phyloP scores from a whole-genome alignment of 331 rosid genomes.

The Ulmus americana region DNA sequence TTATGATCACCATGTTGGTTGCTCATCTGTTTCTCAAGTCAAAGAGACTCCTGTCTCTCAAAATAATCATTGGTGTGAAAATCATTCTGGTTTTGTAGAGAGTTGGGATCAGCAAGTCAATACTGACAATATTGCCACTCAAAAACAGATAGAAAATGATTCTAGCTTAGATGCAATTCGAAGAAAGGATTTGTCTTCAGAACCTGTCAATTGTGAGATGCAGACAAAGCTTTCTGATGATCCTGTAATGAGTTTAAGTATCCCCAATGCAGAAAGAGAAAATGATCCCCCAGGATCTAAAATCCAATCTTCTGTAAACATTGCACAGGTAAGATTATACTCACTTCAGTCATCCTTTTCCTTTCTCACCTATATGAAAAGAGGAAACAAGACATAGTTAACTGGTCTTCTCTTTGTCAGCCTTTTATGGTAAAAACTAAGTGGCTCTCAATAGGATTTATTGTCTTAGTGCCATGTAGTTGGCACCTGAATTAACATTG shows the following conservation, averaged over 20 bases:
- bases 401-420: neutral
- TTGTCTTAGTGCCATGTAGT: neutral
- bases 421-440: neutral
- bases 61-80: constrained; percentile 21
- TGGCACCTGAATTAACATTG: constrained; percentile 8
- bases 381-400: neutral
- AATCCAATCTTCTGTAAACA: constrained; percentile 23
- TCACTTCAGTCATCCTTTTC: constrained; percentile 16
- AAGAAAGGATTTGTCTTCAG: constrained; percentile 19
- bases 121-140: constrained; percentile 25
- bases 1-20: constrained; percentile 23
- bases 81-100: constrained; percentile 21
- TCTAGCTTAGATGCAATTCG: constrained; percentile 28
- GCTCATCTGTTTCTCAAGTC: constrained; percentile 28
- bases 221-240: constrained; percentile 28
- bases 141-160: constrained; percentile 27
- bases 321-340: constrained; percentile 38
- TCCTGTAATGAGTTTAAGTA: constrained; percentile 27
- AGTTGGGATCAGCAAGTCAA: constrained; percentile 26
- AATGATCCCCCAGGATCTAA: constrained; percentile 22
- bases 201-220: constrained; percentile 32
- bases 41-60: constrained; percentile 38
- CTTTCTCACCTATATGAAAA: neutral
- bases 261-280: constrained; percentile 13
- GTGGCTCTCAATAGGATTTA: neutral